Base-by-base conservation (phyloP, 495 filamentous ascomycete species). In the Elasticomyces elasticus region DNA sequence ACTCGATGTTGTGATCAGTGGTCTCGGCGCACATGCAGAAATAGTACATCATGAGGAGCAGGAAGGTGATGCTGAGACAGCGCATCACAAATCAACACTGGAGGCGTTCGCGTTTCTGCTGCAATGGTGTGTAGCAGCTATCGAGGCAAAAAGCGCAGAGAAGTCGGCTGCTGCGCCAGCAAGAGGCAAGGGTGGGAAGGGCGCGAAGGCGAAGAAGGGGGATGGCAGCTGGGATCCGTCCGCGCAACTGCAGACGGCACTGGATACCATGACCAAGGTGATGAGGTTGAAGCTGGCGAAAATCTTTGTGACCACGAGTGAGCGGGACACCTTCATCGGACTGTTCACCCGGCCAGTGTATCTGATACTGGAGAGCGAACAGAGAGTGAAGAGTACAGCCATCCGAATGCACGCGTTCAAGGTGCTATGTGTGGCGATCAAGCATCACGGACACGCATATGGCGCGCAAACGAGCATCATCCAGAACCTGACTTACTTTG, bases 321-420 rank as follows among this genome's bases (percentile, higher is more conserved):
- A 97, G 66, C 77, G 91, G 52, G 89, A 97, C 66, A 96, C 87
- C 7, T 95, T 99, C 59, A 82, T 99, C 49, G 82, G 83, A 41
- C 74, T 99, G 5, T 86, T 99, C 62, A 97, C 92, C 0, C 77
- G 90, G n/a, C 88, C 92, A 7, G 85, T 92, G 2, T 97, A 97
- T 66, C 76, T 95, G 66, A 78, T 99, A 23, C 74, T 99, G 22
- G 92, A 97, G 71, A 96, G 83, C 69, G 92, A 99, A 65, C 82
- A 88, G 67, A 79, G 94, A 48, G 85, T 91, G 44, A 99, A 97
- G 74, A 87, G 77, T 62, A 94, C 87, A 38, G 73, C 85, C 13
- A 86, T 97, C 54, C 81, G 89, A 46, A 97, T 97, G 94, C 87
- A 96, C 70, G 81, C 85, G 31, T 97, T 96, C 73, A 95, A 94